phyloP scores from a whole-genome alignment of 2,329 filamentous ascomycete genomes.

The Aspergillus spinulosporus region DNA sequence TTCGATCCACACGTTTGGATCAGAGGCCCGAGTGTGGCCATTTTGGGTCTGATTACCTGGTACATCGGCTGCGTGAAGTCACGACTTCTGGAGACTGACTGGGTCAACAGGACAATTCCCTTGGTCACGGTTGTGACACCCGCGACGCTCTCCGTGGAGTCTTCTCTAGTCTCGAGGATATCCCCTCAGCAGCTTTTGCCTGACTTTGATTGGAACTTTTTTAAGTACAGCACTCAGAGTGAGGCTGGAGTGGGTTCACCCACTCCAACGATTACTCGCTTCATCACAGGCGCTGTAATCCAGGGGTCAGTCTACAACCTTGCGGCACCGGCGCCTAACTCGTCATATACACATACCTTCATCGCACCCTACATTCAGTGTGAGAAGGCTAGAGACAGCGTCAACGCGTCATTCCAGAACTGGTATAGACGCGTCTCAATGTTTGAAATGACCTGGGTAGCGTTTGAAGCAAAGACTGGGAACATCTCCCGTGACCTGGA shows the following conservation, averaged over 20 bases:
- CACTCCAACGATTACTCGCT: background rate
- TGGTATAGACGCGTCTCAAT: background rate
- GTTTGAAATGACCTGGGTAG: too few relatives aligned
- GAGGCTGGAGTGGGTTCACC: background rate
- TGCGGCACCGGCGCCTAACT: conserved; percentile 2
- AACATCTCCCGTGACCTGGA: background rate
- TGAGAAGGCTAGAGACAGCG: background rate
- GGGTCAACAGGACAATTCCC: background rate
- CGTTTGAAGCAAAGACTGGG: background rate
- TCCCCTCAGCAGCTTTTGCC: background rate
- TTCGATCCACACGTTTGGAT: conserved; percentile 6
- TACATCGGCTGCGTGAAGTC: background rate
- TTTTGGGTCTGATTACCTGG: conserved; percentile 3
- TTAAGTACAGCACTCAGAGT: background rate
- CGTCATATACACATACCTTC: conserved; percentile 2
- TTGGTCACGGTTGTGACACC: conserved; percentile 9
- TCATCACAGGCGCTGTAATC: background rate
- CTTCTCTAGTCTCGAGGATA: background rate
- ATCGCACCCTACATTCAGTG: background rate
- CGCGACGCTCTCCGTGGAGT: conserved; percentile 1
- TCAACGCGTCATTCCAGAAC: background rate
- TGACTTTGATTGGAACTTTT: background rate
- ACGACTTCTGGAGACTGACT: too few relatives aligned
- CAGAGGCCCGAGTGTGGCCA: conserved; percentile 1
- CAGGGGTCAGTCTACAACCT: background rate